Conservation (phyloP, 176 grass and related monocot genomes). For the Phyllostachys edulis region DNA sequence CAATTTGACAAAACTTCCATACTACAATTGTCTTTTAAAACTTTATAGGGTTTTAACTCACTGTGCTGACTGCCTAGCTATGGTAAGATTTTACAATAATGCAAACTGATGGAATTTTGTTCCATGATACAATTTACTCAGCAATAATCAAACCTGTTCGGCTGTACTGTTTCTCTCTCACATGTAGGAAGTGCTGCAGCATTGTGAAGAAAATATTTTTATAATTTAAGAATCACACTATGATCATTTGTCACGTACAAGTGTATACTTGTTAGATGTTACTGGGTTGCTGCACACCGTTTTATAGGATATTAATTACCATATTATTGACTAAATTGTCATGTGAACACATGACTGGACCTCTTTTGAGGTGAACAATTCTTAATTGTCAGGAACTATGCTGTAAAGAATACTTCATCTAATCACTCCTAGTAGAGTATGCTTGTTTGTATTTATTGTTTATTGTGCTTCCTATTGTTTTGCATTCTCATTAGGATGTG, state of each 20-base stretch:
- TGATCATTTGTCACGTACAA: slow-evolving; percentile 1
- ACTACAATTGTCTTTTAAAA: neutral
- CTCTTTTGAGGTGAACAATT: neutral
- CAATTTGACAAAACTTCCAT: neutral
- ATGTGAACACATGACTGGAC: neutral
- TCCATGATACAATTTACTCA: neutral
- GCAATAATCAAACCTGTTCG: neutral
- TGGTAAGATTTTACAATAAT: slow-evolving; percentile 6
- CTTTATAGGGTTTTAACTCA: neutral
- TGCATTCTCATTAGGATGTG: slow-evolving; percentile 50
- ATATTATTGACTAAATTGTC: neutral
- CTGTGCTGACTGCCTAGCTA: neutral
- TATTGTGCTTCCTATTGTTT: slow-evolving; percentile 9
- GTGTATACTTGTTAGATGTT: neutral
- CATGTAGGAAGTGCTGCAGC: neutral
- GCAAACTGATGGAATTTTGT: neutral
- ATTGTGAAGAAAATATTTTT: neutral
- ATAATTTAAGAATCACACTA: slow-evolving; percentile 11
- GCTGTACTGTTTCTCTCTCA: neutral
- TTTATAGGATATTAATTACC: neutral
- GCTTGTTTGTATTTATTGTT: slow-evolving; percentile 12
- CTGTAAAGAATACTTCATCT: slow-evolving; percentile 16
- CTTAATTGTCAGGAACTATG: neutral
- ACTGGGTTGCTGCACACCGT: slow-evolving; percentile 25
- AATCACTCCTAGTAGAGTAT: neutral